phyloP scores from a whole-genome alignment of 2,329 filamentous ascomycete genomes.

The Clonostachys byssicola region DNA sequence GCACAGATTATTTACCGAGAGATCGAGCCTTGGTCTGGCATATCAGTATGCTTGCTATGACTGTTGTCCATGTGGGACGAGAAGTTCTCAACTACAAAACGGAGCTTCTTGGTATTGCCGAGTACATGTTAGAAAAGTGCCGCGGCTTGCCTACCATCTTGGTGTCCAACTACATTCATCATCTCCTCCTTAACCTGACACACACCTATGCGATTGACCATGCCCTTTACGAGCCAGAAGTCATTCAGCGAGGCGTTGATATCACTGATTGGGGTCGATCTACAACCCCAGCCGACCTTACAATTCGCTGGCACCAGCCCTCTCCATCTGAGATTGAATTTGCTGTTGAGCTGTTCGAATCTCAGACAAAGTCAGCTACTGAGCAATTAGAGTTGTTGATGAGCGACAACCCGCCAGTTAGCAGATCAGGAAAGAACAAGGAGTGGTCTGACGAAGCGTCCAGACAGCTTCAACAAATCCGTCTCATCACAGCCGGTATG shows the following conservation, averaged over 20 bases:
- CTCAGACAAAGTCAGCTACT: conserved; percentile 74
- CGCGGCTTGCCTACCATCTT: conserved; percentile 91
- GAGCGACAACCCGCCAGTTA: conserved; percentile 74
- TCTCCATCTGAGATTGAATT: conserved; percentile 78
- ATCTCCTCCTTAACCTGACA: conserved; percentile 89
- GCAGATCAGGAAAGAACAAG: conserved; percentile 91
- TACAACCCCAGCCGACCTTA: conserved; percentile 70
- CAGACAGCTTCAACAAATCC: conserved; percentile 79
- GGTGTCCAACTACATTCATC: conserved; percentile 96
- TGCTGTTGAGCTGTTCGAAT: conserved; percentile 83
- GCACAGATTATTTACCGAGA: conserved; percentile 86
- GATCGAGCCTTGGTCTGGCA: conserved; percentile 96
- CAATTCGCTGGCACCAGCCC: conserved; percentile 88
- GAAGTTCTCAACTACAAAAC: conserved; percentile 86
- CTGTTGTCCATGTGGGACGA: conserved; percentile 89
- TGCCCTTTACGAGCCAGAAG: conserved; percentile 76
- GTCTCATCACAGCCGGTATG: conserved; percentile 86
- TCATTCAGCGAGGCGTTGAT: conserved; percentile 66
- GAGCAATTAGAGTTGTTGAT: conserved; percentile 75
- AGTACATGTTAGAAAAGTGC: conserved; percentile 96
- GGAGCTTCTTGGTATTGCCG: conserved; percentile 84
- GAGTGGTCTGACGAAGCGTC: conserved; percentile 98
- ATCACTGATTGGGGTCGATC: conserved; percentile 80
- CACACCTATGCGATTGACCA: conserved; percentile 92
- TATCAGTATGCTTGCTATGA: conserved; percentile 96